phyloP scores from a whole-genome alignment of 2,329 filamentous ascomycete genomes.

The Exophiala xenobiotica region DNA sequence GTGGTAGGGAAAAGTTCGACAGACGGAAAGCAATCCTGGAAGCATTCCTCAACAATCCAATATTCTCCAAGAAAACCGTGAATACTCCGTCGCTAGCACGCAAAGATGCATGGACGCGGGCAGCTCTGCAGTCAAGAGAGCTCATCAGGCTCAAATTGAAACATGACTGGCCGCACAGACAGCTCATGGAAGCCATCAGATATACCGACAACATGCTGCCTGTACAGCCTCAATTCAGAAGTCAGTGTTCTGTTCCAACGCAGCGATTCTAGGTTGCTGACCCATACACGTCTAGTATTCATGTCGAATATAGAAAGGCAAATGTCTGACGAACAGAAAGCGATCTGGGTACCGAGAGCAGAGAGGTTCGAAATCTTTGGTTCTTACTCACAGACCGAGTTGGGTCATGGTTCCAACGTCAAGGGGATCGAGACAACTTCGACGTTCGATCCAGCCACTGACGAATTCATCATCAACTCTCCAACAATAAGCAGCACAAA shows the following conservation, averaged over 20 bases:
- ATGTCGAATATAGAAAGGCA: conserved; percentile 30
- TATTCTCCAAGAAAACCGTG: conserved; percentile 28
- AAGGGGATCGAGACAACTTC: conserved; percentile 37
- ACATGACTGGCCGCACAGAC: conserved; percentile 27
- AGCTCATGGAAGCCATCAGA: conserved; percentile 29
- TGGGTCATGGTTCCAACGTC: conserved; percentile 37
- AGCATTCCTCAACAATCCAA: conserved; percentile 24
- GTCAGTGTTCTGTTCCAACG: background rate
- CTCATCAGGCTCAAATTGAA: conserved; percentile 27
- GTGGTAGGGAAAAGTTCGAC: conserved; percentile 28
- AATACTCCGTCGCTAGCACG: conserved; percentile 26
- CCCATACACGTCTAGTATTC: conserved; percentile 25
- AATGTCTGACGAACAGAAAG: conserved; percentile 31
- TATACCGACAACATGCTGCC: conserved; percentile 30
- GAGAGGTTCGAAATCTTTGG: conserved; percentile 33
- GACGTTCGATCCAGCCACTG: conserved; percentile 32
- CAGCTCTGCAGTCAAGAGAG: conserved; percentile 26
- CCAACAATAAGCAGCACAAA: conserved; percentile 34
- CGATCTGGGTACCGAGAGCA: conserved; percentile 31
- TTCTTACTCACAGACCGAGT: conserved; percentile 36
- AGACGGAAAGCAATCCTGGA: conserved; percentile 26
- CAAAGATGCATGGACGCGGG: conserved; percentile 30
- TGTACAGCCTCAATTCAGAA: conserved; percentile 30
- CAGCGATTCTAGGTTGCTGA: background rate
- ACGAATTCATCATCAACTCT: conserved; percentile 36